phyloP scores from a whole-genome alignment of 192 early-diverging fungal genomes.

The Dissophora ornata region DNA sequence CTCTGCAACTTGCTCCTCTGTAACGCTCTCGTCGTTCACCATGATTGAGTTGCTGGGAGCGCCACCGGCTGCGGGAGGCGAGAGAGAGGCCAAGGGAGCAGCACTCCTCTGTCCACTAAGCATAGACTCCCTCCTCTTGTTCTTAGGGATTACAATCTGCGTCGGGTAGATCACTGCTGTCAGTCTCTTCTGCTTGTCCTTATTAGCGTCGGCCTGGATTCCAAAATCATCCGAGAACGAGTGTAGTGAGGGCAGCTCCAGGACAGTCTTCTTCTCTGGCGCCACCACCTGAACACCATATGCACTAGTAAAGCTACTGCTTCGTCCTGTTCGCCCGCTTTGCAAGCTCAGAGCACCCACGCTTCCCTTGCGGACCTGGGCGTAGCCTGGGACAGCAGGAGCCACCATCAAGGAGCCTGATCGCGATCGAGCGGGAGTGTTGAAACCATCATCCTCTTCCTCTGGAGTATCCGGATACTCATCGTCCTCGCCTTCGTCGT shows the following conservation, averaged over 20 bases:
- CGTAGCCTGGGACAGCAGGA: slow-evolving; percentile 4
- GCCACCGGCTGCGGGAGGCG: not conserved
- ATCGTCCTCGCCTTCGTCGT: slow-evolving; percentile 51
- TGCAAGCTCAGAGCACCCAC: slow-evolving; percentile 21
- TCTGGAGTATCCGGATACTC: slow-evolving; percentile 47
- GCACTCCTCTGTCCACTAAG: slow-evolving; percentile 13
- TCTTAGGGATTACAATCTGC: slow-evolving; percentile 47
- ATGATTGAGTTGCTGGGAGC: slow-evolving; percentile 14
- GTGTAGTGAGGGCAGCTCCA: slow-evolving; percentile 40
- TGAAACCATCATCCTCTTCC: slow-evolving; percentile 34
- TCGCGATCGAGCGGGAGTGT: slow-evolving; percentile 37
- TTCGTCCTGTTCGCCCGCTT: slow-evolving; percentile 35
- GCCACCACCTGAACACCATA: slow-evolving; percentile 35
- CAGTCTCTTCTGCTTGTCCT: slow-evolving; percentile 31
- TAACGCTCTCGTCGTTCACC: not conserved
- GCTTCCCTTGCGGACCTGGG: slow-evolving; percentile 32
- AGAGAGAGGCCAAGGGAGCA: slow-evolving; percentile 9
- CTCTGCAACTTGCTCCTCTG: too few species aligned
- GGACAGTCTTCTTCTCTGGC: slow-evolving; percentile 17
- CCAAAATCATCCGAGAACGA: slow-evolving; percentile 52
- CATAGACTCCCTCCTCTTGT: slow-evolving; percentile 22
- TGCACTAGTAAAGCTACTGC: slow-evolving; percentile 44
- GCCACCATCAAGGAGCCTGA: slow-evolving; percentile 42
- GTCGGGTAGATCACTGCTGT: slow-evolving; percentile 51
- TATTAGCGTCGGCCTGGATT: slow-evolving; percentile 1